Evolutionary conservation across 352 stramenopile species (phyloP).

Genomic region (Pythium myriotylum): DNA sequence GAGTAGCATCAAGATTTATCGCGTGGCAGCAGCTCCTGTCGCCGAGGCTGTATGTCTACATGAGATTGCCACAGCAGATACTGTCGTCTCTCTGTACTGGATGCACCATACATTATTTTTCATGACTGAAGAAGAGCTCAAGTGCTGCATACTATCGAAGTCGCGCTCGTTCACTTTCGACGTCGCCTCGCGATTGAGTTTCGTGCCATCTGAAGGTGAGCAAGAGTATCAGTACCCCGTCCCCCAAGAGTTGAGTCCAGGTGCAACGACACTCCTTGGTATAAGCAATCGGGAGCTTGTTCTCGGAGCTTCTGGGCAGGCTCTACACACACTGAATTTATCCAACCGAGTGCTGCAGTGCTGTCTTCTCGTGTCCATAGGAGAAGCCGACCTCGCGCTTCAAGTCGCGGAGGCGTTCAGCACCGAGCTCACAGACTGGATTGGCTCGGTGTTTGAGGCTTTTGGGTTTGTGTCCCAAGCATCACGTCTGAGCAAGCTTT

Average conservation of each 20-base stretch:
- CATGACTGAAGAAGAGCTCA: constrained; percentile 56
- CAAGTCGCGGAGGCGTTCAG: constrained; percentile 46
- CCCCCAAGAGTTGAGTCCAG: constrained; percentile 34
- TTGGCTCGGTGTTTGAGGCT: constrained; percentile 65
- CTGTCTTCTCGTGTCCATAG: constrained; percentile 63
- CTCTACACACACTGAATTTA: constrained; percentile 59
- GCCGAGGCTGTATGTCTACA: constrained; percentile 47
- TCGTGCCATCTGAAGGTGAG: constrained; percentile 10
- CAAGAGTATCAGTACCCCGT: constrained; percentile 45
- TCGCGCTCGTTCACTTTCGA: constrained; percentile 60
- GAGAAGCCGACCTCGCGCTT: constrained; percentile 41
- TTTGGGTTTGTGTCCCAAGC: constrained; percentile 55
- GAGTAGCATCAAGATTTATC: constrained; percentile 48
- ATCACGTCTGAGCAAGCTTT: constrained; percentile 43
- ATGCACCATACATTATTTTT: constrained; percentile 76
- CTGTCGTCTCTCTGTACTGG: constrained; percentile 55
- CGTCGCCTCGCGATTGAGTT: constrained; percentile 45
- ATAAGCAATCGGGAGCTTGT: constrained; percentile 57
- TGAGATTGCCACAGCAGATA: constrained; percentile 50
- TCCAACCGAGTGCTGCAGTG: constrained; percentile 68
- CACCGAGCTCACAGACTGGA: constrained; percentile 47
- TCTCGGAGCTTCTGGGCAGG: constrained; percentile 43
- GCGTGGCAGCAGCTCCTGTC: constrained; percentile 28
- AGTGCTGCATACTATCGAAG: constrained; percentile 64
- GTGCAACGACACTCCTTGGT: constrained; percentile 51